Evolutionary conservation across 2,329 filamentous ascomycete species (phyloP).

Genomic region (Ophiognomonia clavigignenti-juglandacearum): DNA sequence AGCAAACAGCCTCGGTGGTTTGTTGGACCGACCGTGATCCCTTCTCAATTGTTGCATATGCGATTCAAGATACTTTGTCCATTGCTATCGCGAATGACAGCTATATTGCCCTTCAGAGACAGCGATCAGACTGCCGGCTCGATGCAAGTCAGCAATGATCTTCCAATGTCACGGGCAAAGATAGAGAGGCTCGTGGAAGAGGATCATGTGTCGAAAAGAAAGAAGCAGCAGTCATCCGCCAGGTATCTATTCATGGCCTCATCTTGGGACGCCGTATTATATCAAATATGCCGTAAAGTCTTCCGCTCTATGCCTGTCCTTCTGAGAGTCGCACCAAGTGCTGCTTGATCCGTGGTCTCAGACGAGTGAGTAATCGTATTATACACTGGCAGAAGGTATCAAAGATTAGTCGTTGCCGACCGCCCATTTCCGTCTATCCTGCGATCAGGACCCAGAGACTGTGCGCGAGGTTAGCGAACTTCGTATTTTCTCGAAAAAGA

Average conservation of each 20-base stretch:
- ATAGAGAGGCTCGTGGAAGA: too few relatives aligned
- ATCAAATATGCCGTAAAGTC: slow-evolving; percentile 16
- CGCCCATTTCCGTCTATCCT: slow-evolving; percentile 32
- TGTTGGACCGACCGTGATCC: too few relatives aligned
- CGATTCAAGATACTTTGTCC: too few relatives aligned
- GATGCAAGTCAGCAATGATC: too few relatives aligned
- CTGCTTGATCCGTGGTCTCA: not conserved
- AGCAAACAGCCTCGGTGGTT: too few relatives aligned
- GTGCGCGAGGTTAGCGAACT: slow-evolving; percentile 18
- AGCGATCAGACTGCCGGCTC: too few relatives aligned
- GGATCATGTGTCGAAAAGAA: too few relatives aligned
- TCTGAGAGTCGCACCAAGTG: slow-evolving; percentile 1
- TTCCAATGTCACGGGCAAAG: too few relatives aligned
- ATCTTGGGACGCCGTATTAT: slow-evolving; percentile 13
- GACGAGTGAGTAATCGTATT: slow-evolving; percentile 11
- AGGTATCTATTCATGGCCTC: slow-evolving; percentile 15
- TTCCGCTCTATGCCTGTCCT: slow-evolving; percentile 11
- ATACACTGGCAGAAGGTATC: slow-evolving; percentile 14
- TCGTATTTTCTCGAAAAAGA: not conserved
- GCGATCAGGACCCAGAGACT: slow-evolving; percentile 65
- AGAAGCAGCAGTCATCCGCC: slow-evolving; percentile 10
- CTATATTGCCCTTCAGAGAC: too few relatives aligned
- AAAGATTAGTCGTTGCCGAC: slow-evolving; percentile 7
- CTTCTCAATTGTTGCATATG: too few relatives aligned
- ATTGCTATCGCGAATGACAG: too few relatives aligned